These are phyloP conservation scores for Plasmodium malariae DNA, from an alignment of 169 alveolate genomes.

Conservation along the genomic window DNA sequence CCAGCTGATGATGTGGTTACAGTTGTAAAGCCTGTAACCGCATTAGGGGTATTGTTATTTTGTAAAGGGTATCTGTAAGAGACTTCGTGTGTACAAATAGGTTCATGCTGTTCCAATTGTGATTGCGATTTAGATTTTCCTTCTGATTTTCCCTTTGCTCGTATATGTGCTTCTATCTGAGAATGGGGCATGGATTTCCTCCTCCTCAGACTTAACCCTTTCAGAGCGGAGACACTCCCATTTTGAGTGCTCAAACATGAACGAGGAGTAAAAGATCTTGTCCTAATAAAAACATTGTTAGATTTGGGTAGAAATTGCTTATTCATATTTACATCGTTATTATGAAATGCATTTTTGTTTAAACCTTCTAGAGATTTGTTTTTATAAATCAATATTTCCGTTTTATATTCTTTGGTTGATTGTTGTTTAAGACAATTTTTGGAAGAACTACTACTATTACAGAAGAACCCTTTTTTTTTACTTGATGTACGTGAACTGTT, in stretches of 20 bases:
- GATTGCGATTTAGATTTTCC: too few relatives aligned
- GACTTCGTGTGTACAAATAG: slow-evolving; percentile 43
- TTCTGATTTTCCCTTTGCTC: too few relatives aligned
- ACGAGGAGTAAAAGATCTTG: slow-evolving; percentile 35
- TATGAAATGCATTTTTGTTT: neutral
- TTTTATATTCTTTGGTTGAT: neutral
- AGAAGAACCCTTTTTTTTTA: slow-evolving; percentile 27
- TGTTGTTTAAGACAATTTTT: slow-evolving; percentile 1
- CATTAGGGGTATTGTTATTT: neutral
- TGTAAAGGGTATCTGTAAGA: slow-evolving; percentile 24
- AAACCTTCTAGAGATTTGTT: neutral
- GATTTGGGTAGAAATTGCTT: neutral
- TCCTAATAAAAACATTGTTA: slow-evolving; percentile 48
- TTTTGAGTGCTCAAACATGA: neutral
- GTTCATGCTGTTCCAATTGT: neutral
- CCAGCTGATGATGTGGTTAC: neutral
- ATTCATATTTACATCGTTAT: neutral
- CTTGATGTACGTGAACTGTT: neutral
- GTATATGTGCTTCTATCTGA: neutral
- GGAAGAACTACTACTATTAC: slow-evolving; percentile 28
- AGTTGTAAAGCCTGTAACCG: neutral
- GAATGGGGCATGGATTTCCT: slow-evolving; percentile 5
- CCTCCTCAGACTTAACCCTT: neutral
- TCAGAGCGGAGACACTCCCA: slow-evolving; percentile 14
- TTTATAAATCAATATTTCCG: slow-evolving; percentile 48